Base-by-base conservation (phyloP, 75 land plant genomes). In the Pinus tabuliformis region DNA sequence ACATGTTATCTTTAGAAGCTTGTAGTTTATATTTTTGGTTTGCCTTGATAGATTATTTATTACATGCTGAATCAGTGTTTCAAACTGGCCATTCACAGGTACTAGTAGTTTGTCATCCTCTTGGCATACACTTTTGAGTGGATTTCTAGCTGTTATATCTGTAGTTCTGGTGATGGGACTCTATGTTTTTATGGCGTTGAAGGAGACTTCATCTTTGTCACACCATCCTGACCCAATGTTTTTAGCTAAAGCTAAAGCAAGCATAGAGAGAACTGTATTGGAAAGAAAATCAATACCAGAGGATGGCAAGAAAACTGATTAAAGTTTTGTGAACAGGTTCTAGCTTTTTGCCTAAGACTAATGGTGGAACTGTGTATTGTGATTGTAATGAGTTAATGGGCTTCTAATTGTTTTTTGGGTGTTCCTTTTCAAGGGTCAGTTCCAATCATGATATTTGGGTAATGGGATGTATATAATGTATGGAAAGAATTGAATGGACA, bases 141-240 rank as follows among this genome's bases (percentile, higher is more conserved):
- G 97, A 57, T 83, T 87, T 45, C 78, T 94, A 42, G 97, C 97
- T 59, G 97, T 94, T 1, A 74, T 94, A 75, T 89, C 95, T 17
- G 95, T 94, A 26, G 92, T 92, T 86, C 22, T 94, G 39, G 90
- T 89, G 56, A 89, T 94, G 49, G 87, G 66, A 14, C 33, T 83
- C 73, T 94, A 94, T 77, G 89, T 94, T 36, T 59, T 75, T 39
- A 80, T 92, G 86, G 97, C 97, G 63, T 74, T 94, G 84, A 86
- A 77, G 79, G 95, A 94, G 78, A 87, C 92, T 37, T 58, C 85
- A 13, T 59, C 52, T 28, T 36, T 72, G 8, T 76, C 83, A 74
- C 95, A 86, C 60, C 79, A 84, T 61, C 97, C 97, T 24, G 97
- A 92, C 75, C 90, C 95, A 16, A 7, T 37, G 33, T 94, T 92